phyloP scores from a whole-genome alignment of 2,329 filamentous ascomycete genomes.

The Xylaria sp. region DNA sequence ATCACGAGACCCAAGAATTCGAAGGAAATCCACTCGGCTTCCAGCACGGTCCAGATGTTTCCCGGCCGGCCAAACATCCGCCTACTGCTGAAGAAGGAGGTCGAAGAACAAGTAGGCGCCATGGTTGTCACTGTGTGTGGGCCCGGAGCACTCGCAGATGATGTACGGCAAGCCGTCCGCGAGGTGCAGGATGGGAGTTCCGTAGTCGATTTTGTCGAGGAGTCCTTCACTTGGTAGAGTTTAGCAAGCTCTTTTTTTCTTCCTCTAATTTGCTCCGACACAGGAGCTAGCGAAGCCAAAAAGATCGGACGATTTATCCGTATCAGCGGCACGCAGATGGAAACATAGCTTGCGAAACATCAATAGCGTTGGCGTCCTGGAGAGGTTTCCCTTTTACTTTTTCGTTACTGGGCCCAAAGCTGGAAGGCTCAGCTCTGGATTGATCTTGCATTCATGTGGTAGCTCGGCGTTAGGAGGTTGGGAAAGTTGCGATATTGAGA shows the following conservation, averaged over 20 bases:
- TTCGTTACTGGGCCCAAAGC: neutral
- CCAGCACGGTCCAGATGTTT: conserved; percentile 85
- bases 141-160: conserved; percentile 73
- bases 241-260: neutral
- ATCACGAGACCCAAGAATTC: conserved; percentile 84
- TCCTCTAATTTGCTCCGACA: neutral
- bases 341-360: neutral
- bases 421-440: no score
- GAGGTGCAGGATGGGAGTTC: conserved; percentile 61
- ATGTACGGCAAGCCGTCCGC: conserved; percentile 71
- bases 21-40: conserved; percentile 78
- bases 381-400: conserved; percentile 6
- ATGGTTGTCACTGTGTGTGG: conserved; percentile 87
- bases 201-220: conserved; percentile 75
- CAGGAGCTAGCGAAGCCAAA: neutral
- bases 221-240: conserved; percentile 70
- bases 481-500: neutral
- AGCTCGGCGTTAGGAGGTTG: neutral
- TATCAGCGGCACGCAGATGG: neutral
- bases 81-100: conserved; percentile 79
- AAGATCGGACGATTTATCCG: neutral
- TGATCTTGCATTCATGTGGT: neutral
- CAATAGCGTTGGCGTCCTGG: neutral
- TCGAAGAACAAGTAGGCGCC: conserved; percentile 79
- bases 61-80: conserved; percentile 84